Evolutionary conservation across 345 rosid species (phyloP), one percentile per base, ranked within the genome.

Genomic region (Viola odorata): DNA sequence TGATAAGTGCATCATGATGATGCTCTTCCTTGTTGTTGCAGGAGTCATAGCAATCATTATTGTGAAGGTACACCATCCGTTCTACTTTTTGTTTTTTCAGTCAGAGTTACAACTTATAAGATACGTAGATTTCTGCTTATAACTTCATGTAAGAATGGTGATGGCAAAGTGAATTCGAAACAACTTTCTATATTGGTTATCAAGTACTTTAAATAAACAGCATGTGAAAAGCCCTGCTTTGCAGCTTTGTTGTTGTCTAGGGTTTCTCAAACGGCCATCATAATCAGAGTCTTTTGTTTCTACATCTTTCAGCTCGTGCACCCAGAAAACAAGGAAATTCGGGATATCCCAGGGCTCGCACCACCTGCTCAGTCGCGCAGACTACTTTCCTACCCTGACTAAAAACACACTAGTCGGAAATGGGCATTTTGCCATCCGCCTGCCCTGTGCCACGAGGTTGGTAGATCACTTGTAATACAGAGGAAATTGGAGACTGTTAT

Each of bases 271-370:
- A 32, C 55, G 32, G 55, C 53, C 23, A 54, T 16, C 40, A 15
- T 52, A 8, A 23, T 37, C 15, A 9, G 55, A 36, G n/a, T 57
- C 63, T 6, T 57, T 13, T 11, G 40, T 39, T 49, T 51, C 10
- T 40, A 40, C 7, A 41, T n/a, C 45, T 62, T 63, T 13, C 85
- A 94, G 99, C 71, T 94, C 54, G 95, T 88, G 77, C 73, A 86
- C 78, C 99, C 99, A 15, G 80, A 77, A 65, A 90, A 90, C 86
- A 90, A 88, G 70, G 92, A 88, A 76, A 86, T 90, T 69, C 86
- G 83, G 6, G 88, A 76, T 70, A 85, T 94, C 67, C 96, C 99
- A 1, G 99, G 97, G 42, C 53, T 94, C 73, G 97, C 96, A 9
- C 97, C 99, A 45, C 99, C 99, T 53, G 96, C 86, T 10, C 81